A percentile compares a stretch with the other conserved stretches of the same genome.
phyloP scores from a whole-genome alignment of 192 early-diverging fungal genomes.

The Dissophora ornata region DNA sequence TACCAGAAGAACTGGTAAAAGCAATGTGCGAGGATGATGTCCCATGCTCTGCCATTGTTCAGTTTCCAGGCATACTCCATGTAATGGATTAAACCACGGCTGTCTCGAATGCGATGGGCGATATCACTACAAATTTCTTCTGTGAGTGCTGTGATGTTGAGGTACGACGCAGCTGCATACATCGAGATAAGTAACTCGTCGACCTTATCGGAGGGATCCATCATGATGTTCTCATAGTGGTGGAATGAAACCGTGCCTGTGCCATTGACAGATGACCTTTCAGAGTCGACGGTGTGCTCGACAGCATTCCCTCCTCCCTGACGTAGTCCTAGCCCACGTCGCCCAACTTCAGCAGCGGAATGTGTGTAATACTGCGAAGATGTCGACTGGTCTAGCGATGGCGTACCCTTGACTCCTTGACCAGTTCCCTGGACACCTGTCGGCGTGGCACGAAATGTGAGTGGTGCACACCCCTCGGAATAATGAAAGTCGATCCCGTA shows the following conservation, averaged over 20 bases:
- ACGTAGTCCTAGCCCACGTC: slow-evolving; percentile 32
- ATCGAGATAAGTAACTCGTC: slow-evolving; percentile 49
- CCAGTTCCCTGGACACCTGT: not conserved
- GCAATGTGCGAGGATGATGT: slow-evolving; percentile 51
- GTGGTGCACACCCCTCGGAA: slow-evolving; percentile 31
- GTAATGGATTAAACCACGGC: slow-evolving; percentile 42
- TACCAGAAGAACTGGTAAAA: slow-evolving; percentile 51
- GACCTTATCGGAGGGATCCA: slow-evolving; percentile 46
- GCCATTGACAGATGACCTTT: not conserved
- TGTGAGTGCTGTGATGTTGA: slow-evolving; percentile 47
- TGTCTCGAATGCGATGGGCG: slow-evolving; percentile 37
- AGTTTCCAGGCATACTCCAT: slow-evolving; percentile 53
- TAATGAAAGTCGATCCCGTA: slow-evolving; percentile 54
- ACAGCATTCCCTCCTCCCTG: not conserved
- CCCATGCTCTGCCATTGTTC: slow-evolving; percentile 48
- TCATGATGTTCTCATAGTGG: slow-evolving; percentile 35
- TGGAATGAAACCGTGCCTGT: not conserved
- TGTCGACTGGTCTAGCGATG: not conserved
- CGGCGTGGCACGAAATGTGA: slow-evolving; percentile 4
- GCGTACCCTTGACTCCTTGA: not conserved
- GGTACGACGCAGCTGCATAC: slow-evolving; percentile 50
- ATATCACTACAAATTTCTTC: slow-evolving; percentile 54
- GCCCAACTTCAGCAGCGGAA: not conserved
- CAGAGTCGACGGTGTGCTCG: not conserved
- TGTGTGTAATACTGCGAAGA: too few relatives aligned